Evolutionary conservation across 2,329 filamentous ascomycete species (phyloP).

Genomic region (Fusarium multiceps): DNA sequence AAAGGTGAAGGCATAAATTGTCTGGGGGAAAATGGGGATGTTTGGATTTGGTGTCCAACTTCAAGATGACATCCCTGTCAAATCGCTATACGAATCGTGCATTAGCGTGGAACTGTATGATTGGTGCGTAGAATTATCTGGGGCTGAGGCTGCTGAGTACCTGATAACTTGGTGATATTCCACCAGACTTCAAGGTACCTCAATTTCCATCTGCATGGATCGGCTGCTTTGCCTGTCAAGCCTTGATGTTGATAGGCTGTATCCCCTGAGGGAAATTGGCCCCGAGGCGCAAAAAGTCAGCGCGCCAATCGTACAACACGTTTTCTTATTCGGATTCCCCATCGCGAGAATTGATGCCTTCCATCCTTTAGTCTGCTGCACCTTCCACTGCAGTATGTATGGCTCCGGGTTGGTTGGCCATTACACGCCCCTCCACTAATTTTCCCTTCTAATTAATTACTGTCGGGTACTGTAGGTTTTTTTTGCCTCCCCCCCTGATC

Average conservation of each 20-base stretch:
- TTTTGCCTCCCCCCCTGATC: background rate
- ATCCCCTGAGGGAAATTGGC: slow-evolving; percentile 35
- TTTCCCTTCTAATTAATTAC: background rate
- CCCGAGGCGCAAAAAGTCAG: slow-evolving; percentile 6
- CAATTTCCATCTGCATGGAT: slow-evolving; percentile 27
- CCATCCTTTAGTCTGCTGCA: background rate
- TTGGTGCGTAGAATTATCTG: slow-evolving; percentile 8
- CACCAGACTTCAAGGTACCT: slow-evolving; percentile 2
- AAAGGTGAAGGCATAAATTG: slow-evolving; percentile 22
- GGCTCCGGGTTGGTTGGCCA: slow-evolving; percentile 1
- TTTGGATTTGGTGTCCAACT: background rate
- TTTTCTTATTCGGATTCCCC: slow-evolving; percentile 43
- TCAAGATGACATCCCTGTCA: background rate
- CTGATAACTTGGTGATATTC: background rate
- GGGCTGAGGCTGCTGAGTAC: background rate
- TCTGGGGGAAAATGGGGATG: slow-evolving; percentile 22
- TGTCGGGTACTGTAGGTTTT: too few relatives aligned
- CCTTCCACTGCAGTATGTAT: background rate
- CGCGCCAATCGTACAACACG: slow-evolving; percentile 45
- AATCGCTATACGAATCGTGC: slow-evolving; percentile 38
- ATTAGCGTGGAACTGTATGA: slow-evolving; percentile 11
- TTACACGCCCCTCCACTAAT: slow-evolving; percentile 21
- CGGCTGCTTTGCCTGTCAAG: slow-evolving; percentile 18
- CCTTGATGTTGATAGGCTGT: slow-evolving; percentile 32
- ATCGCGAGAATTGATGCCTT: slow-evolving; percentile 25